Evolutionary conservation across 768 basidiomycete genomes (phyloP), one percentile per base, ranked within the genome.

Genomic region (Cantharellus cinnabarinus): DNA sequence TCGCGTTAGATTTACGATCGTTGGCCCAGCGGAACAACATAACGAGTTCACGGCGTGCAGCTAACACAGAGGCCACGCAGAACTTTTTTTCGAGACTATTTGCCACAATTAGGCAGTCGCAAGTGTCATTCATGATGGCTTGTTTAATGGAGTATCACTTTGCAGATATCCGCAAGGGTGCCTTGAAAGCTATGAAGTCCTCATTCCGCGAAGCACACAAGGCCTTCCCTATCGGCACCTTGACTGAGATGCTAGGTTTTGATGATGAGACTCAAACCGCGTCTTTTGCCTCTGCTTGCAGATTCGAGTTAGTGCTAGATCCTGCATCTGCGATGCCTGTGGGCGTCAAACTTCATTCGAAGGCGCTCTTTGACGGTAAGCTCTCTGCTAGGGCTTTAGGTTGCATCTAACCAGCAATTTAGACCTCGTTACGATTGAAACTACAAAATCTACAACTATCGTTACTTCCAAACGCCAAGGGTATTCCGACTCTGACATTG

Each of bases 131-230:
- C 66, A 79, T 98, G 35, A 79, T 95, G 35, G 89, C 86, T 0
- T 95, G 90, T 66, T 78, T 97, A 53, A 73, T 91, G 50, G 88
- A 94, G 67, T 72, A 82, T n/a, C 74, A 89, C 53, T 91, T 98
- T 67, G 83, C 85, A 58, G 72, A 72, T 35, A 64, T 76, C 2
- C 60, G 75, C 29, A 64, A 57, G 14, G 62, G 51, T 41, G 42
- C 54, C 3, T 62, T 62, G 42, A 58, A 57, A 20, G 51, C 59
- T 5, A 62, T 62, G 61, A 58, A 62, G 14, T 37, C 60, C 5
- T 39, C 37, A 7, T 59, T 60, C 53, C 41, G 58, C 39, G 35
- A 58, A 37, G 39, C 42, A 15, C 37, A 62, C 42, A 52, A 42
- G 5, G 38, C 59, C 34, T 50, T 62, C 20, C 52, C 59, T n/a